Evolutionary conservation across 2,329 filamentous ascomycete species (phyloP), one percentile per base, ranked within the genome.

Genomic region (Dryadomyces quercivorus): DNA sequence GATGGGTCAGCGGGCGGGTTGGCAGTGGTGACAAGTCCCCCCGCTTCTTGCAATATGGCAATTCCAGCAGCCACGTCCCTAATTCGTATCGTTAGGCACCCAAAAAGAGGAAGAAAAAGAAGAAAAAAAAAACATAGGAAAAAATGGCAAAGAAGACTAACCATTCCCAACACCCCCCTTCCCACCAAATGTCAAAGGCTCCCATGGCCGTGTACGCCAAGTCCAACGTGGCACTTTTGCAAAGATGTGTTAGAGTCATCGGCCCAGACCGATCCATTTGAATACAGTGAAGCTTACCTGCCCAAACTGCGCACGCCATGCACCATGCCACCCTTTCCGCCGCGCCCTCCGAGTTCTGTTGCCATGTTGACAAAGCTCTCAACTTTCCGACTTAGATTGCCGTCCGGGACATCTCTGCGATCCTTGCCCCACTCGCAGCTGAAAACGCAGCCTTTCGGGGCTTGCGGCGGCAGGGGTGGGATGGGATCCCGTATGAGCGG

Each of bases 351-450:
- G 9, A 79, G 63, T 65, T 90, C 86, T 0, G 80, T 74, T 1
- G 86, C 86, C 78, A 90, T 84, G 57, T 85, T 89, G 3, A 87
- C 63, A 63, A 90, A 90, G 57, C 81, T 88, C 60, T 87, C 81
- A 1, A 88, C 75, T 67, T 90, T 90, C 43, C 83, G 73, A 54
- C 79, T 70, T 70, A 90, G 67, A 66, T 89, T 90, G 0, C 85
- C 82, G 40, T 81, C 82, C 0, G 76, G 75, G 0, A 64, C 67
- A 64, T 89, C 86, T 55, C 80, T 73, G 18, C 86, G 74, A 61
- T 90, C 86, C 66, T 90, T 90, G 0, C 86, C 86, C 86, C 86
- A 90, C 64, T 90, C 86, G 62, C 85, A 89, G 0, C 80, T 78
- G 62, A 90, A 86, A 10, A 87, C 75, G 61, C 86, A 90, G 1